These are phyloP conservation scores for Zychaea mexicana DNA, from an alignment of 371 early-diverging fungal species.

Conservation along the genomic window DNA sequence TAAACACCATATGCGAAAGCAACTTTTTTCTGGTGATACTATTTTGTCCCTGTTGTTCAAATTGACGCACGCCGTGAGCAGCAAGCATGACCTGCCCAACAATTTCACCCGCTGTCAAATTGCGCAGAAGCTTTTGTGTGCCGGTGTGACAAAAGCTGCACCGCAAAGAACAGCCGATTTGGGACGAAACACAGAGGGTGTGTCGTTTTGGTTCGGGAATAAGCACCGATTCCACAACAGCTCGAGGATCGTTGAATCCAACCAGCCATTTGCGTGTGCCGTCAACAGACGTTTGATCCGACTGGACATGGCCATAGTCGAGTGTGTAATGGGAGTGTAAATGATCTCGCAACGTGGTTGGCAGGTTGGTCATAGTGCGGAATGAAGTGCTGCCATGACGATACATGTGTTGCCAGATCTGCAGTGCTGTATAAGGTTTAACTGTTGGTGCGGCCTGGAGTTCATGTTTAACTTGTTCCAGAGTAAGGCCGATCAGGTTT, in stretches of 20 bases:
- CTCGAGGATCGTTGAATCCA: slow-evolving; percentile 47
- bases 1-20: slow-evolving; percentile 85
- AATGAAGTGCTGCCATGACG: slow-evolving; percentile 57
- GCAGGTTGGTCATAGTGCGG: slow-evolving; percentile 68
- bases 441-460: slow-evolving; percentile 25
- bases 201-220: slow-evolving; percentile 72
- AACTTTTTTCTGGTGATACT: slow-evolving; percentile 40
- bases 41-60: slow-evolving; percentile 39
- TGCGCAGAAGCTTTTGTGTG: slow-evolving; percentile 13
- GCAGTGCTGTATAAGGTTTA: slow-evolving; percentile 57
- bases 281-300: slow-evolving; percentile 13
- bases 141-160: slow-evolving; percentile 95
- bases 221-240: slow-evolving; percentile 67
- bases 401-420: slow-evolving; percentile 72
- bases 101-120: slow-evolving; percentile 42
- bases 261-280: slow-evolving; percentile 21
- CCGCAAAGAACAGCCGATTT: slow-evolving; percentile 87
- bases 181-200: slow-evolving; percentile 89
- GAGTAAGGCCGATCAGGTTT: slow-evolving; percentile 52
- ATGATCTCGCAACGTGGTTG: slow-evolving; percentile 49
- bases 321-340: slow-evolving; percentile 56
- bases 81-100: slow-evolving; percentile 86
- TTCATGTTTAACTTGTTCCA: slow-evolving; percentile 40
- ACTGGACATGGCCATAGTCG: slow-evolving; percentile 62
- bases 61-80: slow-evolving; percentile 61